Base-by-base conservation (phyloP, 2,329 filamentous ascomycete species). In the Sarocladium kiliense region DNA sequence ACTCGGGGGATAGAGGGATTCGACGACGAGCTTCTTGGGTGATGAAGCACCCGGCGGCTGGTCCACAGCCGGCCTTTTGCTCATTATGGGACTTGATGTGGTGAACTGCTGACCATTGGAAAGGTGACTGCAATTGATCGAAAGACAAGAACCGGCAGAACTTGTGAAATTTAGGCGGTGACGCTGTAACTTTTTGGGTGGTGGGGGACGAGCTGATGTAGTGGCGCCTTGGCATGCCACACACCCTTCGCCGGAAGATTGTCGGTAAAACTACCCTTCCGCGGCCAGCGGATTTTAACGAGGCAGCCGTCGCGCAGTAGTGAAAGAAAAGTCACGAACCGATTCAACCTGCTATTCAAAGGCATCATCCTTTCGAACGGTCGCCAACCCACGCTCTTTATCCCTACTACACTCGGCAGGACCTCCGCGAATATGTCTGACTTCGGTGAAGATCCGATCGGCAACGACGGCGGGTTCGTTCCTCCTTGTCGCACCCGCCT, bases 371-470 rank as follows among this genome's bases (percentile, higher is more conserved):
- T 36, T 21, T 12, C 16, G 3, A 10, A 26, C 47, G 30, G 47
- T 51, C 47, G 47, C 47, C 18, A 26, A 26, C 26, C 26, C 49
- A 54, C 55, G 41, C 39, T 54, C 47, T 42, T 54, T 32, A 42
- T 19, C 10, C 30, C 14, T 14, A 36, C 26, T 11, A 14, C 26
- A n/a, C 12, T 27, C 23, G 14, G 23, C 30, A 49, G 2, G 3
- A 54, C 2, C 2, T 16, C 41, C 56, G 34, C 18, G 19, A 73
- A 56, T 19, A 90, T 91, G 87, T 91, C 87, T 72, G 87, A 89
- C 74, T 86, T 85, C 74, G 86, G 84, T 63, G 83, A 86, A 65
- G 82, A 84, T 65, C 77, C 50, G 4, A 41, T 75, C 61, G 81
- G 77, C 63, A 80, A 77, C 62, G 79, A 77, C 62, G 79, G 75